Percentiles rank a stretch among this genome's conserved stretches.
These are phyloP conservation scores for Exophiala mesophila DNA, from an alignment of 2,329 filamentous ascomycete genomes.

Conservation along the genomic window DNA sequence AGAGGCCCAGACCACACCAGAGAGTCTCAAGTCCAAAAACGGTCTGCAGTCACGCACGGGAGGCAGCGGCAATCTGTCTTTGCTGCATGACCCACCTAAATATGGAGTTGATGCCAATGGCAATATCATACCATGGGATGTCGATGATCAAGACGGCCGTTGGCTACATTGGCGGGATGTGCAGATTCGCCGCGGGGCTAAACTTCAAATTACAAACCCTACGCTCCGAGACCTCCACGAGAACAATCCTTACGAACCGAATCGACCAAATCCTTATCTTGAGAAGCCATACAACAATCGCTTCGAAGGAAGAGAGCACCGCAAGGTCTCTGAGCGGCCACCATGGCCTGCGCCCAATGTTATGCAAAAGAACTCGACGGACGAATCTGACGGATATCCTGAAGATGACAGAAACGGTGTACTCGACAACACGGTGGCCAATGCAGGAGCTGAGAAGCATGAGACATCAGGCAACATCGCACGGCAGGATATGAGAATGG, in stretches of 20 bases:
- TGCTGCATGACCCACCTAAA: not conserved
- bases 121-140: conserved; percentile 21
- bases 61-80: not conserved
- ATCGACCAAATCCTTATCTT: conserved; percentile 15
- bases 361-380: too few species aligned
- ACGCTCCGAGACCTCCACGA: conserved; percentile 13
- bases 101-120: conserved; percentile 15
- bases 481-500: too few species aligned
- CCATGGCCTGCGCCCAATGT: conserved; percentile 17
- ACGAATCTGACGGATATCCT: too few species aligned
- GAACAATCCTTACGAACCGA: conserved; percentile 18
- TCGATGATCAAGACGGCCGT: conserved; percentile 21
- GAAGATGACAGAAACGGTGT: too few species aligned
- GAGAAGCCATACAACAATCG: conserved; percentile 5
- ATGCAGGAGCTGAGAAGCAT: too few species aligned
- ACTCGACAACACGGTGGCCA: too few species aligned
- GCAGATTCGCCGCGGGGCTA: conserved; percentile 13
- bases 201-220: conserved; percentile 1
- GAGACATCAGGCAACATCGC: too few species aligned
- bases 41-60: too few species aligned
- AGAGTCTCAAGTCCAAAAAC: not conserved
- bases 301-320: not conserved
- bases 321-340: conserved; percentile 1
- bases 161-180: conserved; percentile 24
- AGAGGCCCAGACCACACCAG: not conserved